These are phyloP conservation scores for Solanum verrucosum DNA, from an alignment of 257 asterid genomes.

Conservation along the genomic window DNA sequence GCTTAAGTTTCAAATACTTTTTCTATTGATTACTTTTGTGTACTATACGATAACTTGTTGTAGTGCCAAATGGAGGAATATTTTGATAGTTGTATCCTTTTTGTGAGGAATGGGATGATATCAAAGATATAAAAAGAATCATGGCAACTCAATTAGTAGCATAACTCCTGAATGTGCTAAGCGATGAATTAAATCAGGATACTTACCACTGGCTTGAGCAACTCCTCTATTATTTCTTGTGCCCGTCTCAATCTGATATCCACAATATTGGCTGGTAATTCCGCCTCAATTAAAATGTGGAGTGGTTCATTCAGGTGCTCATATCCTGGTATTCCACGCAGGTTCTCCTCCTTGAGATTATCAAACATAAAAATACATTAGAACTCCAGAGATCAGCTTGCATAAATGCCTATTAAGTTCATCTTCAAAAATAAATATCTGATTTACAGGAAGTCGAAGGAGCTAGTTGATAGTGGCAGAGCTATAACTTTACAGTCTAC, in stretches of 20 bases:
- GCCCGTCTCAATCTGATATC: constrained; percentile 85
- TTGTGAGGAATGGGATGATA: not conserved
- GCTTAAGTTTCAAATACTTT: not conserved
- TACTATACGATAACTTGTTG: not conserved
- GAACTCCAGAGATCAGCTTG: not conserved
- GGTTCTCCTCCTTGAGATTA: constrained; percentile 71
- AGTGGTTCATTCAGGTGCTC: constrained; percentile 91
- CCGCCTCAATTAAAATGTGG: constrained; percentile 87
- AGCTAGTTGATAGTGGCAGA: not conserved
- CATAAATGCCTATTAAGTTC: not conserved
- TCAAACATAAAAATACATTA: not conserved
- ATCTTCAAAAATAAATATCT: not conserved
- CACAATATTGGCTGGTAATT: constrained; percentile 69
- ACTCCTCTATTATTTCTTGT: constrained; percentile 75
- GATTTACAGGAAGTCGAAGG: not conserved
- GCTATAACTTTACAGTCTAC: not conserved
- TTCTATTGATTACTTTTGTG: not conserved
- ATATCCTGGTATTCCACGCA: constrained; percentile 88
- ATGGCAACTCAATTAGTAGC: not conserved
- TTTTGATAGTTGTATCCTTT: not conserved
- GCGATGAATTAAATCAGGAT: not conserved
- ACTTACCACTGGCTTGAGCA: constrained; percentile 90
- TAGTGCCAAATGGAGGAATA: not conserved
- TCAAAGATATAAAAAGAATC: not conserved
- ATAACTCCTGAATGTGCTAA: not conserved